Evolutionary conservation across 73 alveolate genomes (phyloP).

Genomic region (Paramecium pentaurelia): DNA sequence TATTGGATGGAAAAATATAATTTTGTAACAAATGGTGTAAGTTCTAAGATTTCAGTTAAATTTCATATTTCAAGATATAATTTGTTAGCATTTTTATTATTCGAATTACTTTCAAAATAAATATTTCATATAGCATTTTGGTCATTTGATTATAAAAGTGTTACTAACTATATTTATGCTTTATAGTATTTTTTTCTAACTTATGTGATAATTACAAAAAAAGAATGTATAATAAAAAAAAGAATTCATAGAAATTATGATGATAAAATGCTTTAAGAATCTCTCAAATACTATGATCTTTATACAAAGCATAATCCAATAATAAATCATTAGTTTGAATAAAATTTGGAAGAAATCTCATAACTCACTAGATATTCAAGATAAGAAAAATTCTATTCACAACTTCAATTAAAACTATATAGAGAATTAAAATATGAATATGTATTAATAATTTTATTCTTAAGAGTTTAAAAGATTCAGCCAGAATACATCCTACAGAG

Average conservation of each 20-base stretch:
- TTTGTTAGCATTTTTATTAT: neutral
- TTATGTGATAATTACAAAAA: neutral
- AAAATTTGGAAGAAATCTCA: neutral
- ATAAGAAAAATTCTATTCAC: neutral
- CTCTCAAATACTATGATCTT: neutral
- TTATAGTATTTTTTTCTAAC: neutral
- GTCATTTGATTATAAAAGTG: neutral
- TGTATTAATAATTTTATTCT: neutral
- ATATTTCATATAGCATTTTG: neutral
- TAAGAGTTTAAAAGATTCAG: neutral
- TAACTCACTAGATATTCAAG: neutral
- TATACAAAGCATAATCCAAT: neutral
- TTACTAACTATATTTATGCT: neutral
- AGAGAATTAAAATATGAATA: neutral
- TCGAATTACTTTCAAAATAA: neutral
- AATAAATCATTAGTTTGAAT: neutral
- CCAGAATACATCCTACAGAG: neutral
- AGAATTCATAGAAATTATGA: neutral
- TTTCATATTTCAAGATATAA: neutral
- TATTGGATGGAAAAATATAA: neutral
- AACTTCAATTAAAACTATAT: neutral
- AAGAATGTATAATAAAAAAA: neutral
- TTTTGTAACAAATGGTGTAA: neutral
- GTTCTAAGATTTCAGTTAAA: neutral
- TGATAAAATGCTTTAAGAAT: neutral